Conservation (phyloP, 345 rosid genomes). For the Citrus sinensis region DNA sequence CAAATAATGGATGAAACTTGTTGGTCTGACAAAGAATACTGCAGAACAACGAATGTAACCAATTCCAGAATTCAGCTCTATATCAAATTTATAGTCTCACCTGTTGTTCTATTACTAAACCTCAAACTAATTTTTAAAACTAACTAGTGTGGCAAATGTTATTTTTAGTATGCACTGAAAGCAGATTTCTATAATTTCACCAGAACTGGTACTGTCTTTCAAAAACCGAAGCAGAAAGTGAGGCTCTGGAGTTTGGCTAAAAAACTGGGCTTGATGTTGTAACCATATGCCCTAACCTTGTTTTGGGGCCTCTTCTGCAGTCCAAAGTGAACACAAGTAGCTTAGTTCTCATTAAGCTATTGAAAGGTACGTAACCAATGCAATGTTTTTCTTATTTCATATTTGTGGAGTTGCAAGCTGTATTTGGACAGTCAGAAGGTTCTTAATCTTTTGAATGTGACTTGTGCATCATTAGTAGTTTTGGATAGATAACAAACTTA, state of each 20-base stretch:
- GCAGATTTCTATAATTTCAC: background rate
- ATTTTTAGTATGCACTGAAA: background rate
- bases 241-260: slow-evolving; percentile 60
- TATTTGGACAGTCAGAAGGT: background rate
- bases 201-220: slow-evolving; percentile 70
- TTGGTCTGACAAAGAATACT: slow-evolving; percentile 66
- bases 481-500: background rate
- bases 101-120: background rate
- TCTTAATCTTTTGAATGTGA: background rate
- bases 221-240: slow-evolving; percentile 31
- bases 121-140: background rate
- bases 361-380: slow-evolving; percentile 41
- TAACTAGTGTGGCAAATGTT: background rate
- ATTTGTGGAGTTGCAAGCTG: background rate
- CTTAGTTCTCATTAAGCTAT: slow-evolving; percentile 40
- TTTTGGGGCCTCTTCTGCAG: slow-evolving; percentile 61
- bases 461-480: background rate
- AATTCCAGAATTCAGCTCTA: background rate
- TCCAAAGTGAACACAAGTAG: slow-evolving; percentile 52
- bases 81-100: background rate
- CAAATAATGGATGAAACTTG: slow-evolving; percentile 32
- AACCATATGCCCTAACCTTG: slow-evolving; percentile 47
- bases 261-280: slow-evolving; percentile 48
- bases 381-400: background rate
- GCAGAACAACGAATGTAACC: slow-evolving; percentile 40